Conservation (phyloP, 306 rosid genomes). For the Albizia julibrissin region DNA sequence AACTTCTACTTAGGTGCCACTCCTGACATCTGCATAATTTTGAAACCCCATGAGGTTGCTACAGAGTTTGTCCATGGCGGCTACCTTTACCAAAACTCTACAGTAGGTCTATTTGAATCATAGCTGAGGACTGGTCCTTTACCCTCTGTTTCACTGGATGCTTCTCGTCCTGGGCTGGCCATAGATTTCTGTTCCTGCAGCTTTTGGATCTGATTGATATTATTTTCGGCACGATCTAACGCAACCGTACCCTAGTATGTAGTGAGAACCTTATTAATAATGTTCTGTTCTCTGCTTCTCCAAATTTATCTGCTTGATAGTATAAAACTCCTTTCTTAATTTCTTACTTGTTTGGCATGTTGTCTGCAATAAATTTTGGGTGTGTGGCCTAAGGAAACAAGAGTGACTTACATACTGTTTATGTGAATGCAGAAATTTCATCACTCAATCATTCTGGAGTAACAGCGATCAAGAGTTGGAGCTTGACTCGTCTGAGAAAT, state of each 20-base stretch:
- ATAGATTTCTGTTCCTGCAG: not conserved
- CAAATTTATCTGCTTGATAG: not conserved
- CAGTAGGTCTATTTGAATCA: not conserved
- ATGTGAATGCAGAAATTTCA: conserved; percentile 1
- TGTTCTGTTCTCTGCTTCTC: not conserved
- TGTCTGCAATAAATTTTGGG: not conserved
- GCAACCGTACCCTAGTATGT: not conserved
- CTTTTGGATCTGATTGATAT: not conserved
- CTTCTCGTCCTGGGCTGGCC: not conserved
- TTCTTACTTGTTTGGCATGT: not conserved
- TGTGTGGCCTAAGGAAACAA: not conserved
- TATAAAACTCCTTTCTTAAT: not conserved
- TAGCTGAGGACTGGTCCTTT: not conserved
- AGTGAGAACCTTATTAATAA: not conserved
- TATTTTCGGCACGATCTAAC: not conserved
- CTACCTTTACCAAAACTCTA: not conserved
- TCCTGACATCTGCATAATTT: not conserved
- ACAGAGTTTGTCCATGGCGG: not conserved
- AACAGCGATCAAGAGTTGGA: not conserved
- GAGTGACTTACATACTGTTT: not conserved
- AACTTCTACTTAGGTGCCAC: not conserved
- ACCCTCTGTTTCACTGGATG: not conserved
- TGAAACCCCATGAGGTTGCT: not conserved
- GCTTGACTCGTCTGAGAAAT: not conserved
- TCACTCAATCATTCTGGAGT: not conserved